phyloP scores from a whole-genome alignment of 2,329 filamentous ascomycete species.

The Xylaria digitata region DNA sequence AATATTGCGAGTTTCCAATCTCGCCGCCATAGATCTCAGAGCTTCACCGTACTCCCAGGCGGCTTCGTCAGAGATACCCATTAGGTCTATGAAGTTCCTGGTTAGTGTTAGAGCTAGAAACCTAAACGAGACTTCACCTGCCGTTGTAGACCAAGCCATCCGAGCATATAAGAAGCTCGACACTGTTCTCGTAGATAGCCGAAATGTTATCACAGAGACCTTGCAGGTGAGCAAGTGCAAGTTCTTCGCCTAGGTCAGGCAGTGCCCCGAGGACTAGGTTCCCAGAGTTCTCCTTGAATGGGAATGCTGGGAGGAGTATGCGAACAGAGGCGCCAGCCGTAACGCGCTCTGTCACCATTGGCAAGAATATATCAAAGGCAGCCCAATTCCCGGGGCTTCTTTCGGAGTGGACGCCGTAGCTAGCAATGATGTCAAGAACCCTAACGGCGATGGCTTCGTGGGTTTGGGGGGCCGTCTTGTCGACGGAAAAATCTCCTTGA shows the following conservation, averaged over 20 bases:
- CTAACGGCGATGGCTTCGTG: conserved; percentile 8
- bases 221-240: conserved; percentile 25
- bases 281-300: conserved; percentile 26
- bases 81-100: conserved; percentile 12
- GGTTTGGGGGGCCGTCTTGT: background rate
- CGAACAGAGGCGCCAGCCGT: background rate
- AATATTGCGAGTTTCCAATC: conserved; percentile 12
- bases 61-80: conserved; percentile 15
- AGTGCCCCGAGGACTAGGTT: conserved; percentile 15
- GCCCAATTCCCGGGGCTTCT: background rate
- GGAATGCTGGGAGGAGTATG: conserved; percentile 26
- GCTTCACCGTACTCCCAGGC: conserved; percentile 29
- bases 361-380: conserved; percentile 10
- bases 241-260: conserved; percentile 26
- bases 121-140: conserved; percentile 1
- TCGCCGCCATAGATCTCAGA: conserved; percentile 17
- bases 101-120: background rate
- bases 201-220: conserved; percentile 25
- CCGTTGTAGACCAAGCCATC: conserved; percentile 31
- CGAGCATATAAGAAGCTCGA: conserved; percentile 20
- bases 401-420: conserved; percentile 21
- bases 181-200: conserved; percentile 14
- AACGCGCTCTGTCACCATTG: conserved; percentile 16
- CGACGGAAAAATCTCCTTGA: background rate
- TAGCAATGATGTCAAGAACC: conserved; percentile 25